A percentile compares a stretch with the other conserved stretches of the same genome.
These are phyloP conservation scores for Gossypium trilobum DNA, from an alignment of 441 rosid genomes.

Conservation along the genomic window DNA sequence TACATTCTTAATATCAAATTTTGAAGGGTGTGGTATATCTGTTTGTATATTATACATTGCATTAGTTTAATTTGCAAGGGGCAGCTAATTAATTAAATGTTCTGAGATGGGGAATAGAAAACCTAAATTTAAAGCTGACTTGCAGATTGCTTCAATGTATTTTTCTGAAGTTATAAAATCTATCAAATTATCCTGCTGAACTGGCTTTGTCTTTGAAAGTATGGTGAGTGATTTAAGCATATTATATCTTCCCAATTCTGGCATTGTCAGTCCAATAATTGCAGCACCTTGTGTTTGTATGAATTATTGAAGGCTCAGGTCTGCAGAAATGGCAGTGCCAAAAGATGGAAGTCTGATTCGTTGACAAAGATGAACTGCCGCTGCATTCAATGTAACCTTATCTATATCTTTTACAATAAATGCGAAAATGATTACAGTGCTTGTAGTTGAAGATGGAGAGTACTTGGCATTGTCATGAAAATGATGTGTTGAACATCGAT, in stretches of 20 bases:
- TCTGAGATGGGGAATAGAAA: slow-evolving; percentile 4
- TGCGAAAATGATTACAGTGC: too few species aligned
- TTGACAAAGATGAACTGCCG: too few species aligned
- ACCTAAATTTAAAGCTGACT: slow-evolving; percentile 3
- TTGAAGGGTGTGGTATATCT: slow-evolving; percentile 28
- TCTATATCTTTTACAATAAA: too few species aligned
- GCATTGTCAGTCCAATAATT: background rate
- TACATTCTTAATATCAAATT: slow-evolving; percentile 20
- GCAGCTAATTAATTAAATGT: slow-evolving; percentile 21
- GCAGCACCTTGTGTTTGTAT: background rate
- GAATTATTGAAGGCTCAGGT: background rate
- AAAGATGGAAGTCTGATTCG: too few species aligned
- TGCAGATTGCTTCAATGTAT: background rate
- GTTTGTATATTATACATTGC: slow-evolving; percentile 34
- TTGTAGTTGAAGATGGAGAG: too few species aligned
- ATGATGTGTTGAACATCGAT: too few species aligned
- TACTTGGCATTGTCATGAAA: too few species aligned
- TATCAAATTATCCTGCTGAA: background rate
- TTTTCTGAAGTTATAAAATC: background rate
- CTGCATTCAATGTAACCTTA: too few species aligned
- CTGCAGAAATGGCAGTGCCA: background rate
- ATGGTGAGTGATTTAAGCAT: background rate
- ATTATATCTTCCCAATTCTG: background rate
- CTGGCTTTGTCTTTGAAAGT: background rate
- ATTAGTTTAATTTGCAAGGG: slow-evolving; percentile 16